Evolutionary conservation across 495 filamentous ascomycete genomes (phyloP).

Genomic region (Penicillium lagena): DNA sequence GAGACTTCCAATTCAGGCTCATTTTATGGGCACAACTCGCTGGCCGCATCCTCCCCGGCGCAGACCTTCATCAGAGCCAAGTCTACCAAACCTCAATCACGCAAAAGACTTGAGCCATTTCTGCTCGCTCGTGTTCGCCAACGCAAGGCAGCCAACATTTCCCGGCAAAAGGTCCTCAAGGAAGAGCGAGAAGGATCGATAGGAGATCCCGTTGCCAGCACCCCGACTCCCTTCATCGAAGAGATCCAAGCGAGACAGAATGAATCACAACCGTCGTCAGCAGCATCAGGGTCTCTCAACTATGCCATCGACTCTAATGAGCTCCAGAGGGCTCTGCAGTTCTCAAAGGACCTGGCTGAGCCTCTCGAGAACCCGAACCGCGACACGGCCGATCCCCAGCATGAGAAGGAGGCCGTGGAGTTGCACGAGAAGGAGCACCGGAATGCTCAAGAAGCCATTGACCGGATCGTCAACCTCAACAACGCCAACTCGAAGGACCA

Average conservation of each 20-base stretch:
- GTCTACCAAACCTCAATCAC: constrained; percentile 27
- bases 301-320: constrained; percentile 63
- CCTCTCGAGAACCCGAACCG: constrained; percentile 36
- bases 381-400: constrained; percentile 36
- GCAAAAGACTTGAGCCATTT: constrained; percentile 36
- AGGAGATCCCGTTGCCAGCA: constrained; percentile 74
- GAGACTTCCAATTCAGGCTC: constrained; percentile 18
- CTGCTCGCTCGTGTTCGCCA: constrained; percentile 60
- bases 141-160: constrained; percentile 72
- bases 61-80: constrained; percentile 30
- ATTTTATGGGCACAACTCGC: constrained; percentile 22
- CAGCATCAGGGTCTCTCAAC: constrained; percentile 43
- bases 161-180: constrained; percentile 60
- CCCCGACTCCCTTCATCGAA: constrained; percentile 74
- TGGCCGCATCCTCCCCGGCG: constrained; percentile 24
- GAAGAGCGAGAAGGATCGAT: constrained; percentile 50
- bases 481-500: constrained; percentile 72
- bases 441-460: constrained; percentile 54
- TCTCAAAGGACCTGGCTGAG: constrained; percentile 55
- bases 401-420: constrained; percentile 25
- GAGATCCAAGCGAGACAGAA: constrained; percentile 56
- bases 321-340: constrained; percentile 54
- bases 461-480: constrained; percentile 65
- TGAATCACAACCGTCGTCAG: constrained; percentile 20
- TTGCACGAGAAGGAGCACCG: constrained; percentile 21